Evolutionary conservation across 805 yeast genomes (phyloP).

Genomic region (Torulaspora gathmanii): DNA sequence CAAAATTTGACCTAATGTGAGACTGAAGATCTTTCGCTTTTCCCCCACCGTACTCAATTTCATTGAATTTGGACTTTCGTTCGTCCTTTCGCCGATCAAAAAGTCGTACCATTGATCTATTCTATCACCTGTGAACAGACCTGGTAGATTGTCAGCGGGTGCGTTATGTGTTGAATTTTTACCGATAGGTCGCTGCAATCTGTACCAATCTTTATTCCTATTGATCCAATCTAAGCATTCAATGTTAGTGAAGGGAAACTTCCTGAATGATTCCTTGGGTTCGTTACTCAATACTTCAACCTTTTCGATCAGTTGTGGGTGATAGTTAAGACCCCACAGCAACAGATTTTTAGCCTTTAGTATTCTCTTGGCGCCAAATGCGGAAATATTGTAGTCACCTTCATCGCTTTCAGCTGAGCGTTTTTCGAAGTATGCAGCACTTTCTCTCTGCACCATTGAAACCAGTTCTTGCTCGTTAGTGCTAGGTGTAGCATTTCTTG

Average conservation of each 20-base stretch:
- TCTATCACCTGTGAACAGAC: constrained; percentile 10
- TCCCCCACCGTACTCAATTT: constrained; percentile 2
- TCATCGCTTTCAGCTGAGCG: constrained; percentile 9
- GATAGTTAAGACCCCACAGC: constrained; percentile 25
- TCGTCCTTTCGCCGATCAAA: constrained; percentile 5
- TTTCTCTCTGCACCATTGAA: constrained; percentile 22
- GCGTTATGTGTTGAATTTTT: background rate
- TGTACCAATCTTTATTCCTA: constrained; percentile 24
- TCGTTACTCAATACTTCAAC: constrained; percentile 9
- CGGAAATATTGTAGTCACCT: constrained; percentile 21
- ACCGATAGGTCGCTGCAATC: constrained; percentile 20
- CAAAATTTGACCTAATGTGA: constrained; percentile 29
- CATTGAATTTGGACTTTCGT: constrained; percentile 1
- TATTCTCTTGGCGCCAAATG: constrained; percentile 30
- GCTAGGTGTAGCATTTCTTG: constrained; percentile 6
- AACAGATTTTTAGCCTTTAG: constrained; percentile 25
- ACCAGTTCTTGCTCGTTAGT: constrained; percentile 15
- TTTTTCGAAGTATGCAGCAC: constrained; percentile 22
- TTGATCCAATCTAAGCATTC: constrained; percentile 29
- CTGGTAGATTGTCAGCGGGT: background rate
- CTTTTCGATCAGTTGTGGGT: constrained; percentile 17
- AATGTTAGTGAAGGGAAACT: constrained; percentile 28
- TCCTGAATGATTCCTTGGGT: constrained; percentile 8
- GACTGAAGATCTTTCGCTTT: constrained; percentile 19
- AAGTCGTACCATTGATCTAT: constrained; percentile 19